Evolutionary conservation across 2,329 filamentous ascomycete species (phyloP).

Genomic region (Xylariaceae sp.): DNA sequence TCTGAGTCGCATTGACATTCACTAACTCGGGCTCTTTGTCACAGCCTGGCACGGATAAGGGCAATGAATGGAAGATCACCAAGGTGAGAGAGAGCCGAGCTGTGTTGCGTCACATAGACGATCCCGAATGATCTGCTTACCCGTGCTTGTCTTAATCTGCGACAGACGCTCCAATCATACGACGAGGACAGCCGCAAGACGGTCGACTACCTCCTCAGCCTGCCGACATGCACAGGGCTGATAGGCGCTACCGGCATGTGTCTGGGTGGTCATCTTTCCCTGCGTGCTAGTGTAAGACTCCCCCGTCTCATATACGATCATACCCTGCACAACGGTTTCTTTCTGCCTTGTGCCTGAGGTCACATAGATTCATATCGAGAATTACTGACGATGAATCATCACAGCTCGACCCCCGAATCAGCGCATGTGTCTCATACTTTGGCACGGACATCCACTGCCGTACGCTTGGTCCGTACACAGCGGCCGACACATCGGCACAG

Average conservation of each 20-base stretch:
- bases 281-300: conserved; percentile 49
- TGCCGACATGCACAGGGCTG: conserved; percentile 73
- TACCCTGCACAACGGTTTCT: background rate
- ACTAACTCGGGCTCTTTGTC: background rate
- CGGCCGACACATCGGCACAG: conserved; percentile 43
- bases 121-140: conserved; percentile 4
- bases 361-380: no score
- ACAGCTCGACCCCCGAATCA: conserved; percentile 67
- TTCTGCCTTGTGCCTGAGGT: no score
- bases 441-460: conserved; percentile 83
- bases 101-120: conserved; percentile 3
- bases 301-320: background rate
- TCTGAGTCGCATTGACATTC: background rate
- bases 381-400: background rate
- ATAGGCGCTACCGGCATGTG: conserved; percentile 87
- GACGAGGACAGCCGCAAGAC: conserved; percentile 69
- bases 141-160: background rate
- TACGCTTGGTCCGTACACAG: conserved; percentile 60
- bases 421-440: conserved; percentile 80
- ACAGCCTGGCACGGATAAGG: conserved; percentile 72
- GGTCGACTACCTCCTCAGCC: conserved; percentile 63
- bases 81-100: conserved; percentile 49
- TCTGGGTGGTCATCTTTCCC: conserved; percentile 78
- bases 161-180: conserved; percentile 73
- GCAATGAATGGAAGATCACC: conserved; percentile 79